Percentiles rank a stretch among this genome's conserved stretches.
Evolutionary conservation across 257 asterid species (phyloP).

Genomic region (Schizonepeta tenuifolia): DNA sequence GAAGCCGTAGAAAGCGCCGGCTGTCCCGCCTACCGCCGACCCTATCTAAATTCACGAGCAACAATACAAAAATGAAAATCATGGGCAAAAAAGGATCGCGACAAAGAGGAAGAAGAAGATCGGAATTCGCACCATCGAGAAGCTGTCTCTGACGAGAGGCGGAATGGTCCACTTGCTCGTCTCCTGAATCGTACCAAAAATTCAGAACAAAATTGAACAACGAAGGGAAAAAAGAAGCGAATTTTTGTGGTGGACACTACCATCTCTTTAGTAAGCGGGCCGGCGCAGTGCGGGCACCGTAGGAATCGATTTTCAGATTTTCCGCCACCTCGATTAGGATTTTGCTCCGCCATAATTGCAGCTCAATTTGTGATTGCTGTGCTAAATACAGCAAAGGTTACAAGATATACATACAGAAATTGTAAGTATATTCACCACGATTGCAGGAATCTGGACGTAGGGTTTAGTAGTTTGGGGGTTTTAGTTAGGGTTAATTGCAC

Average conservation of each 20-base stretch:
- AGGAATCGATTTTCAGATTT: conserved; percentile 32
- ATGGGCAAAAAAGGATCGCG: neutral
- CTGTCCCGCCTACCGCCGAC: conserved; percentile 87
- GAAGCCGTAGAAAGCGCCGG: conserved; percentile 83
- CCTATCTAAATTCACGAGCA: conserved; percentile 63
- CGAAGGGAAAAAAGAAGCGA: neutral
- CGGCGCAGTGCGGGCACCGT: conserved; percentile 80
- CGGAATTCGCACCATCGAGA: conserved; percentile 67
- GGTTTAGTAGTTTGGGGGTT: neutral
- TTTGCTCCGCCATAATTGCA: conserved; percentile 40
- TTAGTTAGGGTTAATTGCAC: no score
- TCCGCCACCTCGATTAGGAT: conserved; percentile 22
- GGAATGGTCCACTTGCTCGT: conserved; percentile 83
- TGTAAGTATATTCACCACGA: neutral
- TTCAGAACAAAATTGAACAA: neutral
- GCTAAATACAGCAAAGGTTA: neutral
- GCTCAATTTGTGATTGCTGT: neutral
- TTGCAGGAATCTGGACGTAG: neutral
- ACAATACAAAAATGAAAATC: conserved; percentile 9
- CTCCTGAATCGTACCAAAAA: conserved; percentile 53
- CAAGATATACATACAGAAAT: neutral
- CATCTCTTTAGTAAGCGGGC: conserved; percentile 81
- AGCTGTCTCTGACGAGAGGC: conserved; percentile 82
- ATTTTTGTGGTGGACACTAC: conserved; percentile 31
- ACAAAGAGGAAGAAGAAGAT: neutral